phyloP scores from a whole-genome alignment of 495 filamentous ascomycete genomes.

The Aspergillus campestris region DNA sequence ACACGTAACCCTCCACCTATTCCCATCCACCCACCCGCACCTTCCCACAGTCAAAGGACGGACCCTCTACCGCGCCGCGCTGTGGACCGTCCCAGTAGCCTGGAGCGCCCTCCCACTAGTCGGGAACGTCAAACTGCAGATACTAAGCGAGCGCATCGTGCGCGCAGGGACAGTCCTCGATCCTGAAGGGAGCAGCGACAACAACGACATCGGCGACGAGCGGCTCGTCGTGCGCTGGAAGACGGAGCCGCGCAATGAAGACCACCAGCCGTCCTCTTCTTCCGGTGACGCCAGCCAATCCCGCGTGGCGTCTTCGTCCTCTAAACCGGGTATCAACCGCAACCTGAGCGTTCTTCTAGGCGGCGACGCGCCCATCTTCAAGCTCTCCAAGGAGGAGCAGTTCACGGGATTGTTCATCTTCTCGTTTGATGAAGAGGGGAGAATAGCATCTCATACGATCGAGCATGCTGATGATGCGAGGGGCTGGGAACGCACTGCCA shows the following conservation, averaged over 20 bases:
- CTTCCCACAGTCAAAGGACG: conserved; percentile 85
- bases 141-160: conserved; percentile 81
- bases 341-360: conserved; percentile 37
- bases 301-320: background rate
- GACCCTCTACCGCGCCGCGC: conserved; percentile 81
- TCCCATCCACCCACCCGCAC: conserved; percentile 92
- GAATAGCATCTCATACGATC: conserved; percentile 80
- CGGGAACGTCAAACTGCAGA: conserved; percentile 78
- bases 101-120: conserved; percentile 89
- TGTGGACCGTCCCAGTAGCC: conserved; percentile 91
- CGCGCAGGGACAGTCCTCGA: conserved; percentile 37
- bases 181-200: conserved; percentile 13
- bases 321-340: conserved; percentile 26
- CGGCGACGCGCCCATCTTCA: conserved; percentile 62
- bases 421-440: conserved; percentile 85
- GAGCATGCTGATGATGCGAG: conserved; percentile 80
- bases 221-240: conserved; percentile 84
- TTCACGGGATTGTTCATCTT: conserved; percentile 79
- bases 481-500: conserved; percentile 59
- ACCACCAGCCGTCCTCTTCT: conserved; percentile 11
- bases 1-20: conserved; percentile 85
- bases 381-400: conserved; percentile 52
- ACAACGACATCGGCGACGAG: conserved; percentile 49
- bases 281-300: too few species aligned
- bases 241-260: conserved; percentile 44